Base-by-base conservation (phyloP, 441 rosid genomes). In the Gossypium trilobum region DNA sequence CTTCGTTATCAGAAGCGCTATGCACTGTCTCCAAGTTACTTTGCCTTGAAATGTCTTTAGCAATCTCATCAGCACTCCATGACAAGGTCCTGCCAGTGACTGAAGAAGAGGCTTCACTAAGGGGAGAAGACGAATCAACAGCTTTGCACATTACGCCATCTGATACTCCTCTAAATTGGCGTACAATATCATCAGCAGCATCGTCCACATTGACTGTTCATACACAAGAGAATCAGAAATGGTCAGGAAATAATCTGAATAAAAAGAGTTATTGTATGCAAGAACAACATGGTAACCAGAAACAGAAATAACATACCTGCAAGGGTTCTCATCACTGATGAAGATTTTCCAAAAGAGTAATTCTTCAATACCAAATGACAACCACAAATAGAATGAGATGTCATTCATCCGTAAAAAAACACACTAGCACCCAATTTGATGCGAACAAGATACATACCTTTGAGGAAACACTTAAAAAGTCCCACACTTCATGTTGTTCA, bases 401-500 rank as follows among this genome's bases (percentile, higher is more conserved):
- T 71, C 27, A 64, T 23, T 78, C 69, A 61, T 33, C 63, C 25
- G 14, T 60, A 44, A 11, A 46, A 22, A 63, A 39, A 9, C 5
- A 52, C 22, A 63, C 39, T 3, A 6, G 11, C 31, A 19, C 11
- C 11, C n/a, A 22, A 73, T 29, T 44, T 69, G 61, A 74, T 16
- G 36, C 58, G 54, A 76, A 70, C 48, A 78, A 67, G 77, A 68
- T 71, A 66, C 75, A 66, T 50, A 95, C 99, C 94, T 95, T 89
- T 19, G 99, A 95, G 72, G 91, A 76, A 70, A 36, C 87, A 77
- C 98, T 95, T 70, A 95, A 80, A 83, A 95, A 95, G 81, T 95
- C 99, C 99, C 93, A 89, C 75, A 95, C 98, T 91, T 95, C 99
- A 84, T 92, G 96, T 73, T 92, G 99, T 78, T 95, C 99, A 60